phyloP scores from a whole-genome alignment of 306 rosid genomes.

The Lathyrus aphaca region DNA sequence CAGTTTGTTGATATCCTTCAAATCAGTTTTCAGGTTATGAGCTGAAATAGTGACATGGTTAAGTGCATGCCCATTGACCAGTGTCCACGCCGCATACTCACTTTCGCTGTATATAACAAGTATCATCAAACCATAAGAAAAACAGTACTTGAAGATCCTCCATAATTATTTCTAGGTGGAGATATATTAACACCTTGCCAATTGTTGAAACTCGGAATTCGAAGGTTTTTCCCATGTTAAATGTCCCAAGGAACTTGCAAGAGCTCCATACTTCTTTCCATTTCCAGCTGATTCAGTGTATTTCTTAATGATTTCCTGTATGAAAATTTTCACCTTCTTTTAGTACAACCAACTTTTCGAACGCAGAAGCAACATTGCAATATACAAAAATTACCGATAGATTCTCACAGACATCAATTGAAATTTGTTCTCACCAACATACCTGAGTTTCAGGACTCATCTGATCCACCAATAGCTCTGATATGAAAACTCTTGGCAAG shows the following conservation, averaged over 20 bases:
- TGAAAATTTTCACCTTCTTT: slow-evolving; percentile 25
- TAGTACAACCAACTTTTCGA: neutral
- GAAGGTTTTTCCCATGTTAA: slow-evolving; percentile 81
- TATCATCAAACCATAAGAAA: slow-evolving; percentile 33
- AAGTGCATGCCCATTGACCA: slow-evolving; percentile 88
- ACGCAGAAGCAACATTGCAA: slow-evolving; percentile 16
- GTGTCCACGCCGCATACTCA: slow-evolving; percentile 98
- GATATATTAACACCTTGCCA: slow-evolving; percentile 64
- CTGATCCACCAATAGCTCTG: slow-evolving; percentile 92
- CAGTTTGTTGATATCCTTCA: slow-evolving; percentile 67
- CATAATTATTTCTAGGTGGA: neutral
- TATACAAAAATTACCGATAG: neutral
- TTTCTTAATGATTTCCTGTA: slow-evolving; percentile 75
- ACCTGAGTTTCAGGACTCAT: slow-evolving; percentile 85
- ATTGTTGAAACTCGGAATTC: slow-evolving; percentile 77
- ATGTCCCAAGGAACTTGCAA: slow-evolving; percentile 80
- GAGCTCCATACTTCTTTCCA: slow-evolving; percentile 78
- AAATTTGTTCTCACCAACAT: slow-evolving; percentile 18
- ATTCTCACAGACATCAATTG: slow-evolving; percentile 20
- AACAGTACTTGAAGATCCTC: slow-evolving; percentile 6
- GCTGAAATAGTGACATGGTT: slow-evolving; percentile 90
- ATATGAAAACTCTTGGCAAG: slow-evolving; percentile 77
- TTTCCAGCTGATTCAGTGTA: slow-evolving; percentile 60
- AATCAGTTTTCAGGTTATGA: slow-evolving; percentile 73
- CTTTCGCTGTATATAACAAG: slow-evolving; percentile 65